Base-by-base conservation (phyloP, 106 monocot genomes). In the Dioscorea zingiberensis region DNA sequence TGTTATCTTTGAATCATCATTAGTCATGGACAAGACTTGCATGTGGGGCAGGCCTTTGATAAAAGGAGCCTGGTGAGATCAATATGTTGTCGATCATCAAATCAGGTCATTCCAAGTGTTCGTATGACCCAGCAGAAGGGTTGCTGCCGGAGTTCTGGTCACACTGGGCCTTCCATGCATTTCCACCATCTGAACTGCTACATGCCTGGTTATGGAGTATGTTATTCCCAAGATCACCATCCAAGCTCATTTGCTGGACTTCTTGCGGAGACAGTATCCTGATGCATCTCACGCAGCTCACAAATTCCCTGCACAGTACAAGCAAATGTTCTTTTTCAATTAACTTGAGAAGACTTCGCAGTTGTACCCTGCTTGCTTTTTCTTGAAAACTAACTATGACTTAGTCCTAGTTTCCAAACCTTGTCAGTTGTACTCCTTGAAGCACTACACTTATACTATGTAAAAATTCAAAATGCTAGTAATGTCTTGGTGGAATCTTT, bases 211-310 rank as follows among this genome's bases (percentile, higher is more conserved):
- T 85, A 18, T 77, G 83, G 29, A 85, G 74, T 18, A 72, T 59
- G 69, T 66, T 77, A 57, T 74, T 85, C 8, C 74, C 85, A 15
- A 85, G 30, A 65, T 85, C 85, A 22, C 77, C 90, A 56, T 82
- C 79, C 82, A 89, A 72, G 44, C 89, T 85, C 89, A 90, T 90
- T 60, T 85, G 90, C 58, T 90, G 85, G 16, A 85, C 90, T 73
- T 90, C 90, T 60, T 85, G 83, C 1, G 90, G 90, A 12, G 90
- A 90, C 46, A 90, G 71, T 48, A 90, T 90, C 59, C 70, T 83
- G 27, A 90, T 77, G 77, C 66, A 83, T 47, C 80, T 59, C 12
- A 90, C 90, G 61, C 85, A 85, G 64, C 30, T 85, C 75, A 90
- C 85, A 75, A 90, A 90, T 60, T 90, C 90, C 72, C 90, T 90